Percentiles rank a stretch among this genome's conserved stretches.
phyloP scores from a whole-genome alignment of 148 eudicot species.

The Rhododendron kiyosumense region DNA sequence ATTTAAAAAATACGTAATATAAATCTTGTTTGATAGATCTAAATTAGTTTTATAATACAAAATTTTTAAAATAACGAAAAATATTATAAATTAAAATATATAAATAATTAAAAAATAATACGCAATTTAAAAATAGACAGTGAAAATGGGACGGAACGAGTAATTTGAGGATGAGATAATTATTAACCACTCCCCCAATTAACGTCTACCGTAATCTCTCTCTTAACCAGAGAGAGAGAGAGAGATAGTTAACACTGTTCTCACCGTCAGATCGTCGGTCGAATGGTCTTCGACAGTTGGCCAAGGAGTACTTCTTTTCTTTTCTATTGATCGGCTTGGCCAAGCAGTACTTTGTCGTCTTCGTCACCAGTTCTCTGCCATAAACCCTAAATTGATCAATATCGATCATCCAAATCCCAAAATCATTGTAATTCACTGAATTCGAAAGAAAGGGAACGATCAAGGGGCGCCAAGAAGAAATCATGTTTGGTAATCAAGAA shows the following conservation, averaged over 20 bases:
- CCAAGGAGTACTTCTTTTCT: neutral
- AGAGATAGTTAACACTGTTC: neutral
- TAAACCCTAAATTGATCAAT: neutral
- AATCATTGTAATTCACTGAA: neutral
- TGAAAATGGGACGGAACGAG: no score
- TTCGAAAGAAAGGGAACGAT: neutral
- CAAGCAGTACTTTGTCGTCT: neutral
- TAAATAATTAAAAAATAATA: no score
- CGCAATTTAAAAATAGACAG: no score
- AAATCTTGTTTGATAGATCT: no score
- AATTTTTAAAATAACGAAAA: no score
- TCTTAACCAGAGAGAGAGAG: neutral
- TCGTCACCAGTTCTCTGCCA: neutral
- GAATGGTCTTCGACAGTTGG: neutral
- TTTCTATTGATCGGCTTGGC: neutral
- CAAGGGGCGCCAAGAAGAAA: neutral
- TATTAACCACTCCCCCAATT: neutral
- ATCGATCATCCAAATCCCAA: neutral
- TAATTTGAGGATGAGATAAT: no score
- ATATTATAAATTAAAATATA: no score
- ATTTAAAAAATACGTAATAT: no score
- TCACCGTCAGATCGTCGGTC: neutral
- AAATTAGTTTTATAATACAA: no score
- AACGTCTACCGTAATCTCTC: neutral
- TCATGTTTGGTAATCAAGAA: constrained; percentile 40